Conservation (phyloP, 306 rosid genomes). For the Crotalaria pallida region DNA sequence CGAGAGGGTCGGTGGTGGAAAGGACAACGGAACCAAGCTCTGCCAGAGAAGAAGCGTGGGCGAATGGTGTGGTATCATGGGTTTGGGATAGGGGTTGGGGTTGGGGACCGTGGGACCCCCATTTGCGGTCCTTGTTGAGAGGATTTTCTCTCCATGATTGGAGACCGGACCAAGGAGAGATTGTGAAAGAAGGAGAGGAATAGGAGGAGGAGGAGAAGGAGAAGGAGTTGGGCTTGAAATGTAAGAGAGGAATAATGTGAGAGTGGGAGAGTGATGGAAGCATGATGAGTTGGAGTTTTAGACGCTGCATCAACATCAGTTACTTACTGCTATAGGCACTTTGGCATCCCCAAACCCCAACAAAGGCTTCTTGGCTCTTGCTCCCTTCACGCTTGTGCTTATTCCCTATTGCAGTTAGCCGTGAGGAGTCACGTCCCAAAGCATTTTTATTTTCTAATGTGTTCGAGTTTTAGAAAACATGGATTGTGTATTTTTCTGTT, state of each 20-base stretch:
- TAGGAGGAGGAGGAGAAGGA: not conserved
- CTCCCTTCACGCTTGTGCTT: no score
- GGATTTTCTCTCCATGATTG: slow-evolving; percentile 62
- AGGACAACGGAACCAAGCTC: slow-evolving; percentile 84
- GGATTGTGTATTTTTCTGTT: no score
- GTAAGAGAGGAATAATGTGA: not conserved
- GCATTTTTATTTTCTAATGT: no score
- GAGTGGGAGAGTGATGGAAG: not conserved
- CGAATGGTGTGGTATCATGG: slow-evolving; percentile 11
- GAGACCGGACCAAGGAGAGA: slow-evolving; percentile 68
- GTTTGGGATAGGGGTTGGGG: slow-evolving; percentile 1
- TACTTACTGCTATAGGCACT: no score
- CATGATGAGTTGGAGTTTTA: slow-evolving; percentile 13
- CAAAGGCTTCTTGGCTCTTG: no score
- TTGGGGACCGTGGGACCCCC: slow-evolving; percentile 74
- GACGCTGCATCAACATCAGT: slow-evolving; percentile 28
- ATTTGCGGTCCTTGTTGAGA: slow-evolving; percentile 53
- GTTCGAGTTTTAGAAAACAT: no score
- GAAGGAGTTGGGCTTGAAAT: slow-evolving; percentile 21
- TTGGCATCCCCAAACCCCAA: no score
- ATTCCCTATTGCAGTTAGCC: no score
- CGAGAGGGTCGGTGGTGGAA: slow-evolving; percentile 66
- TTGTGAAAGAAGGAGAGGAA: slow-evolving; percentile 18
- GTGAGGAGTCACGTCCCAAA: no score
- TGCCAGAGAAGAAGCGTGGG: slow-evolving; percentile 56